Evolutionary conservation across 805 yeast genomes (phyloP).

Genomic region (Schwanniomyces pseudopolymorphus): DNA sequence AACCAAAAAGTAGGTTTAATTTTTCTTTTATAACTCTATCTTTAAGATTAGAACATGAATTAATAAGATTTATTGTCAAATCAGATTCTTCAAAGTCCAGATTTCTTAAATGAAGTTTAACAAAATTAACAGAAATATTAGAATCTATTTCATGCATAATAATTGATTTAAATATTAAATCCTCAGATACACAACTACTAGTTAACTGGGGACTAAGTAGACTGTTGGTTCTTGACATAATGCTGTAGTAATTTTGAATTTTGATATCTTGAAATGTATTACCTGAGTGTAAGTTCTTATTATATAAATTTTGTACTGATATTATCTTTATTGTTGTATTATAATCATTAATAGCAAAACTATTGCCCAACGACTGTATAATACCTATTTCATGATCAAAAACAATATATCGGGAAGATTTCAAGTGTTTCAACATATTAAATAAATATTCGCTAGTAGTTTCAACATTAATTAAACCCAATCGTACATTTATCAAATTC

Average conservation of each 20-base stretch:
- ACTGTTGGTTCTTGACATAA: background rate
- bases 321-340: background rate
- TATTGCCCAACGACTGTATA: background rate
- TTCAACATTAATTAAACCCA: background rate
- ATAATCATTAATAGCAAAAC: background rate
- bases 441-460: background rate
- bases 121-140: background rate
- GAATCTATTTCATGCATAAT: background rate
- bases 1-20: slow-evolving; percentile 1
- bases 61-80: background rate
- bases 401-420: background rate
- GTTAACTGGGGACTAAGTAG: background rate
- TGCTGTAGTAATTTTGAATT: background rate
- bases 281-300: background rate
- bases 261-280: background rate
- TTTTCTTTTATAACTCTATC: background rate
- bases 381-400: background rate
- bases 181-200: background rate
- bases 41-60: background rate
- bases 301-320: background rate
- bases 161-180: background rate
- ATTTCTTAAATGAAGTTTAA: background rate
- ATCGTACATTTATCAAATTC: background rate
- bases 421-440: background rate
- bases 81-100: background rate